These are phyloP conservation scores for Martiniozyma abietophila DNA, from an alignment of 805 yeast species.

Conservation along the genomic window DNA sequence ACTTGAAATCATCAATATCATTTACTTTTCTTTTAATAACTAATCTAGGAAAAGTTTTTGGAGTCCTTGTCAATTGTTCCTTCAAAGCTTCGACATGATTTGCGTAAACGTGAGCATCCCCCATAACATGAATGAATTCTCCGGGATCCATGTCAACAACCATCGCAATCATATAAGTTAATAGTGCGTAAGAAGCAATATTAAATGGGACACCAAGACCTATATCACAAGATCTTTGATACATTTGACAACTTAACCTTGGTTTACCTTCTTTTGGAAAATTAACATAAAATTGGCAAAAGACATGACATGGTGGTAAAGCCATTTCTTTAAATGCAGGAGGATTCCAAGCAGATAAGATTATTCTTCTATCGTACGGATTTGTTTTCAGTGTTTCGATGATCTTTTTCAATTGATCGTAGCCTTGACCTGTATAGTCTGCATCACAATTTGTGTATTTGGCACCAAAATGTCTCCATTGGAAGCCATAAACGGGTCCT, in stretches of 20 bases:
- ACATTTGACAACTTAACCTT: slow-evolving; percentile 74
- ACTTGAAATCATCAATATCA: slow-evolving; percentile 77
- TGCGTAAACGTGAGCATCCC: slow-evolving; percentile 91
- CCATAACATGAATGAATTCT: slow-evolving; percentile 89
- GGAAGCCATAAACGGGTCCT: slow-evolving; percentile 98
- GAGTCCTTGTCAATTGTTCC: slow-evolving; percentile 67
- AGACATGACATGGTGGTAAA: slow-evolving; percentile 95
- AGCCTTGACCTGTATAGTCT: slow-evolving; percentile 81
- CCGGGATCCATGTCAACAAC: slow-evolving; percentile 95
- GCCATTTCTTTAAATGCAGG: slow-evolving; percentile 94
- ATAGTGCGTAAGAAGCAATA: slow-evolving; percentile 89
- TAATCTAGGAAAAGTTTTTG: slow-evolving; percentile 74
- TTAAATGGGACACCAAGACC: slow-evolving; percentile 99
- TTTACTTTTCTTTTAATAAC: slow-evolving; percentile 56
- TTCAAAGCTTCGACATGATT: slow-evolving; percentile 90
- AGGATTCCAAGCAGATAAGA: slow-evolving; percentile 97
- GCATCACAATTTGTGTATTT: slow-evolving; percentile 78
- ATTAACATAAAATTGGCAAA: slow-evolving; percentile 88
- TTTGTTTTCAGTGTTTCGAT: slow-evolving; percentile 73
- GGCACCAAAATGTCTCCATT: slow-evolving; percentile 99
- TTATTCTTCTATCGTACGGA: slow-evolving; percentile 92
- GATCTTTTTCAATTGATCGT: slow-evolving; percentile 78
- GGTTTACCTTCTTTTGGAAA: slow-evolving; percentile 54
- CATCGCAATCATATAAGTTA: slow-evolving; percentile 92
- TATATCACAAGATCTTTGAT: slow-evolving; percentile 98